These are phyloP conservation scores for Dendrothele bispora DNA, from an alignment of 768 basidiomycete genomes.

Conservation along the genomic window DNA sequence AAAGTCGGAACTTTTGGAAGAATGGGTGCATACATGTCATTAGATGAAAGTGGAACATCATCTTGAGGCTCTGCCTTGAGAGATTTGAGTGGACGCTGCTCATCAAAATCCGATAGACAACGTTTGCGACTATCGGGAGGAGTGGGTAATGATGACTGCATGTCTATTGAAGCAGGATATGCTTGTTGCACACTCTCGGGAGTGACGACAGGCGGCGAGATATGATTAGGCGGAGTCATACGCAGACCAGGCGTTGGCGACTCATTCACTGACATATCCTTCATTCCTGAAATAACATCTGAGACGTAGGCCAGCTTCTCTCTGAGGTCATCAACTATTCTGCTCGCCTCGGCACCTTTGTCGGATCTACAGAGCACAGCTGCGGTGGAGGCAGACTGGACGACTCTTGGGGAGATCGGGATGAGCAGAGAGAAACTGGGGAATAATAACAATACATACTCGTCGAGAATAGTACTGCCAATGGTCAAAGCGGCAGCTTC, in stretches of 20 bases:
- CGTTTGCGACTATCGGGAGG: constrained; percentile 34
- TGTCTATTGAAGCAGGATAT: too few relatives aligned
- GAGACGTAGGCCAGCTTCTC: constrained; percentile 53
- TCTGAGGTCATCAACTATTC: constrained; percentile 55
- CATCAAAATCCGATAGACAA: constrained; percentile 43
- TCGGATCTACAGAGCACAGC: constrained; percentile 47
- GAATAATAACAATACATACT: background rate
- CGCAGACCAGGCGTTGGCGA: constrained; percentile 16
- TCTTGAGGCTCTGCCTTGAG: constrained; percentile 51
- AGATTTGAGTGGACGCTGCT: constrained; percentile 42
- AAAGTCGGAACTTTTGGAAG: constrained; percentile 6
- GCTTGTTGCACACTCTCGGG: too few relatives aligned
- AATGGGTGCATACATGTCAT: background rate
- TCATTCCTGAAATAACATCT: constrained; percentile 49
- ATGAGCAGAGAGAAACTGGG: constrained; percentile 10
- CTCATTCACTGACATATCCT: constrained; percentile 35
- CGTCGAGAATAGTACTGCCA: constrained; percentile 4
- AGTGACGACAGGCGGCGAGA: too few relatives aligned
- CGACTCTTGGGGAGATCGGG: constrained; percentile 49
- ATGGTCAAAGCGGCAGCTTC: constrained; percentile 12
- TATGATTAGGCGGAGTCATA: too few relatives aligned
- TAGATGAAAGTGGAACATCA: constrained; percentile 30
- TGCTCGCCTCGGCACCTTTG: constrained; percentile 47
- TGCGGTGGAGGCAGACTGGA: constrained; percentile 58
- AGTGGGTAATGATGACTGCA: too few relatives aligned